These are phyloP conservation scores for Metrosideros polymorpha DNA, from an alignment of 441 rosid genomes.

Conservation along the genomic window DNA sequence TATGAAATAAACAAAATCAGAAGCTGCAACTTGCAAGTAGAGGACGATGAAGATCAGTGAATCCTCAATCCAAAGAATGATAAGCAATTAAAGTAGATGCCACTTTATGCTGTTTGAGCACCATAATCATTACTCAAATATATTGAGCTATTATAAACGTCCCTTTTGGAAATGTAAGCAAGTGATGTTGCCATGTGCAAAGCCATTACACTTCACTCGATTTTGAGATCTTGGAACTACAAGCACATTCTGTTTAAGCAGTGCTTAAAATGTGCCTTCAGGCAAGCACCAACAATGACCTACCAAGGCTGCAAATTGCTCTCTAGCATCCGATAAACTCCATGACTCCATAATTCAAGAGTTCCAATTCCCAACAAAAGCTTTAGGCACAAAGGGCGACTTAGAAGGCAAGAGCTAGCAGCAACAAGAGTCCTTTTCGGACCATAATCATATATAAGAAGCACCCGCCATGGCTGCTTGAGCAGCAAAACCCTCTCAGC, in stretches of 20 bases:
- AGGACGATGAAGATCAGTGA: not conserved
- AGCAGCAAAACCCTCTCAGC: constrained; percentile 88
- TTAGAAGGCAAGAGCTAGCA: too few species aligned
- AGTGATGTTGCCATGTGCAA: not conserved
- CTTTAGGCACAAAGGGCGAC: too few species aligned
- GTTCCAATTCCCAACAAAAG: too few species aligned
- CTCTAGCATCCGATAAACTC: not conserved
- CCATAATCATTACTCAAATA: not conserved
- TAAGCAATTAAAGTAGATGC: not conserved
- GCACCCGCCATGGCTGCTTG: not conserved
- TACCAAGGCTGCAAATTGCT: not conserved
- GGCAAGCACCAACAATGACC: not conserved
- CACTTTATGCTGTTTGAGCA: not conserved
- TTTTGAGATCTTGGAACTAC: not conserved
- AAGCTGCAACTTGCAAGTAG: not conserved
- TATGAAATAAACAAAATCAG: not conserved
- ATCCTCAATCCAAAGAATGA: not conserved
- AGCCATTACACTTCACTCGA: not conserved
- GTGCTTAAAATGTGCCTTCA: not conserved
- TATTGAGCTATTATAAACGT: too few species aligned
- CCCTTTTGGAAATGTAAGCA: not conserved
- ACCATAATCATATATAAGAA: not conserved
- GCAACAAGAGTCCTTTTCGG: not conserved
- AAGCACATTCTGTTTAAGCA: too few species aligned
- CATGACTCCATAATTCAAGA: too few species aligned